A percentile compares a stretch with the other conserved stretches of the same genome.
Evolutionary conservation across 148 eudicot genomes (phyloP).

Genomic region (Vaccinium vitisidaea): DNA sequence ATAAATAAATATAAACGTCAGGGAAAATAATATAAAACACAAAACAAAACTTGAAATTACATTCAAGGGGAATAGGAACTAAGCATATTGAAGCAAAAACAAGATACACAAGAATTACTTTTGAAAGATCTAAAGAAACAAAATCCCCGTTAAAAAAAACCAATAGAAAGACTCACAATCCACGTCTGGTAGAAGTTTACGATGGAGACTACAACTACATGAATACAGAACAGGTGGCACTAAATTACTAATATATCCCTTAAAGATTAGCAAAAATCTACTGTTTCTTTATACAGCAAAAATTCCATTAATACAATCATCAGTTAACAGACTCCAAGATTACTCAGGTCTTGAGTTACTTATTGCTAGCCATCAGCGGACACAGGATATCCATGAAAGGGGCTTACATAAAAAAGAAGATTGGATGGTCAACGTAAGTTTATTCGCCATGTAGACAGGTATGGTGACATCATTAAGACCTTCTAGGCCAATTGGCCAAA

Average conservation of each 20-base stretch:
- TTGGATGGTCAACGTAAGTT: not conserved
- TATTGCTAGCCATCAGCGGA: constrained; percentile 2
- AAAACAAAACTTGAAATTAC: not conserved
- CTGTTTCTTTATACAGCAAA: not conserved
- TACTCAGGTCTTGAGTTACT: not conserved
- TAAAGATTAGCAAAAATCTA: not conserved
- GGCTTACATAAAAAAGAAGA: not conserved
- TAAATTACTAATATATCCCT: not conserved
- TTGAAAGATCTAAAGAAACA: not conserved
- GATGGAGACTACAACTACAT: not conserved
- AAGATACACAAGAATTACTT: not conserved
- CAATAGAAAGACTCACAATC: not conserved
- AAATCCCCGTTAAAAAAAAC: not conserved
- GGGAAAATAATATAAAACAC: constrained; percentile 5
- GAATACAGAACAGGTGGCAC: not conserved
- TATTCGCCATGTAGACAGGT: not conserved
- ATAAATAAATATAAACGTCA: not conserved
- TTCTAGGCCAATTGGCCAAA: not conserved
- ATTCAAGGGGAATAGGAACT: not conserved
- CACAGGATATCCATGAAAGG: not conserved
- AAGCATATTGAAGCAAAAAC: not conserved
- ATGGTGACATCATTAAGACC: not conserved
- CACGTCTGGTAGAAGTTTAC: not conserved
- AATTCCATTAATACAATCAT: not conserved
- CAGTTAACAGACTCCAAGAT: not conserved